These are phyloP conservation scores for Adansonia rubrostipa DNA, from an alignment of 441 rosid genomes.

Conservation along the genomic window DNA sequence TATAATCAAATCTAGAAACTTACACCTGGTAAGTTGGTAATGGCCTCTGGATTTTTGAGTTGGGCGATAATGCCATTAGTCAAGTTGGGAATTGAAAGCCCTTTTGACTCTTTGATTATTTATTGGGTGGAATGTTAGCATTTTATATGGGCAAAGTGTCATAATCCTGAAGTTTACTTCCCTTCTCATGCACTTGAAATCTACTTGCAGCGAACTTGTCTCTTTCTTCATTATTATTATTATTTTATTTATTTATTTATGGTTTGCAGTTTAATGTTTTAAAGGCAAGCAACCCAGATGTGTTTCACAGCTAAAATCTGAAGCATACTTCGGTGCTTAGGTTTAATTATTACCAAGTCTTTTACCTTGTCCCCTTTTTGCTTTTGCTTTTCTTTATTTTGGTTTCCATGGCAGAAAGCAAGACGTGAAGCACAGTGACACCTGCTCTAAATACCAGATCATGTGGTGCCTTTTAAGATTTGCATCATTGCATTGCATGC, in stretches of 20 bases:
- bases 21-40: slow-evolving; percentile 33
- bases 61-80: slow-evolving; percentile 34
- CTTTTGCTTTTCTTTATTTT: too few species aligned
- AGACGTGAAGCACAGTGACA: too few species aligned
- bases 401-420: too few species aligned
- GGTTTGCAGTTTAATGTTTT: background rate
- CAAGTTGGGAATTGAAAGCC: background rate
- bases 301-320: slow-evolving; percentile 1
- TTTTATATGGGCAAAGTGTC: slow-evolving; percentile 33
- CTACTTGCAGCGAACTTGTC: background rate
- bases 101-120: slow-evolving; percentile 5
- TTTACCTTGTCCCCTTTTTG: too few species aligned
- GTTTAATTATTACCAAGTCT: background rate
- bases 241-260: too few species aligned
- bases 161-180: slow-evolving; percentile 38
- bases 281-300: background rate
- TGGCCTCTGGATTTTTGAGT: background rate
- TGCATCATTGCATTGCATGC: too few species aligned
- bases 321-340: background rate
- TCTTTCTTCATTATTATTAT: background rate
- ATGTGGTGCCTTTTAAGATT: too few species aligned
- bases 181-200: slow-evolving; percentile 37
- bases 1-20: background rate
- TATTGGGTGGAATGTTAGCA: slow-evolving; percentile 31
- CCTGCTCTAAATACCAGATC: too few species aligned